These are phyloP conservation scores for Steccherinum ochraceum DNA, from an alignment of 768 basidiomycete species.

Conservation along the genomic window DNA sequence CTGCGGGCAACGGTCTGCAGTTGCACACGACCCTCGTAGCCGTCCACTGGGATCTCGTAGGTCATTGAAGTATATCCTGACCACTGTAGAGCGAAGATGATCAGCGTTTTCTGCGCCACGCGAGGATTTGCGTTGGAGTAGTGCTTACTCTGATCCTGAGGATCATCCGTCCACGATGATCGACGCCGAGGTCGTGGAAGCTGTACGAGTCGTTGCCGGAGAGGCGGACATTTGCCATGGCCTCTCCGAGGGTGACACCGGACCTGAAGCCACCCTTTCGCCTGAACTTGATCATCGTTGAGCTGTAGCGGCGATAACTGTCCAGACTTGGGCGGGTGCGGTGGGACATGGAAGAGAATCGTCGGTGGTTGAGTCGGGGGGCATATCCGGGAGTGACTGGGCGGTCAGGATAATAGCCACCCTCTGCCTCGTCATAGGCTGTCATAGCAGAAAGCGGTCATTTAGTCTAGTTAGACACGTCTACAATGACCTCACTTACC, in stretches of 20 bases:
- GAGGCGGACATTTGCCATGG: slow-evolving; percentile 55
- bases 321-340: slow-evolving; percentile 21
- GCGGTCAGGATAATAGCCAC: slow-evolving; percentile 9
- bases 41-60: slow-evolving; percentile 69
- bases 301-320: slow-evolving; percentile 41
- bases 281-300: slow-evolving; percentile 62
- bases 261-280: slow-evolving; percentile 60
- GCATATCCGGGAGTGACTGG: slow-evolving; percentile 12
- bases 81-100: slow-evolving; percentile 41
- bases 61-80: slow-evolving; percentile 62
- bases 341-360: slow-evolving; percentile 44
- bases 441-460: slow-evolving; percentile 49
- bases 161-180: slow-evolving; percentile 50
- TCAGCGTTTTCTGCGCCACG: not conserved
- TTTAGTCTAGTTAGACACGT: no score
- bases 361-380: slow-evolving; percentile 15
- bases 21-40: slow-evolving; percentile 57
- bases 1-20: slow-evolving; percentile 63
- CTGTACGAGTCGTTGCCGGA: slow-evolving; percentile 60
- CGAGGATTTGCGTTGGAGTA: no score
- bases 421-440: slow-evolving; percentile 46
- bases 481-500: slow-evolving; percentile 1
- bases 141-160: slow-evolving; percentile 54
- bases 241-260: slow-evolving; percentile 64
- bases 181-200: slow-evolving; percentile 59